Evolutionary conservation across 202 grass and related monocot genomes (phyloP), one percentile per base, ranked within the genome.

Genomic region (Hordeum pubiflorum): DNA sequence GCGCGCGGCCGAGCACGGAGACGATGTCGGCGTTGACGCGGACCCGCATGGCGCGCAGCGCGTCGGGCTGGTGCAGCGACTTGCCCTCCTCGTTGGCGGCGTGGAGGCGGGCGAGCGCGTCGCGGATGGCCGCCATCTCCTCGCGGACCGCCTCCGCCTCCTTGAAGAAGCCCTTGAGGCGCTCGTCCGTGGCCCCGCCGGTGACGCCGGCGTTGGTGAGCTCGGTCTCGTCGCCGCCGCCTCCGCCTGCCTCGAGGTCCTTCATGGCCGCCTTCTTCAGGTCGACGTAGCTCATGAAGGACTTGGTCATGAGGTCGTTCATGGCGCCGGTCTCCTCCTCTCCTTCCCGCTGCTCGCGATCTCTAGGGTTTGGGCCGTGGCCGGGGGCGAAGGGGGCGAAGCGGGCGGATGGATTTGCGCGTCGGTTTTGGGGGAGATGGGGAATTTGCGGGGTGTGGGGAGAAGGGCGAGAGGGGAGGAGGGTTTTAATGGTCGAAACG

Each of bases 251-350:
- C 78, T 94, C 87, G 5, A 92, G 89, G 29, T 94, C 89, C 86
- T 94, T 97, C 71, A 91, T 78, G 69, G 91, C 94, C 79, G 86
- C 91, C 84, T 97, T 97, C 94, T 97, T 97, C 70, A 97, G 91
- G 83, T 97, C 91, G 72, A 91, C 91, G 77, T 97, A 97, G 89
- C 87, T 97, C 89, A 92, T 85, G 94, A 97, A 97, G 46, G 94
- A 97, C 82, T 97, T 97, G 83, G 94, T 97, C 91, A 97, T 97
- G 65, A 97, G 91, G 78, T 97, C 89, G 74, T 97, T 97, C 94
- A 97, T 97, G 84, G 75, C n/a, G 75, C 14, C 87, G 79, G 48
- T 58, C 62, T 80, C 48, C 48, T 52, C 48, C 6, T 52, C 48
- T 52, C 64, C 60, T 3, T 66, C 3, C 59, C 64, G 2, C 32